Conservation (phyloP, 1,284 basidiomycete species). For the Apiotrichum porosum region DNA sequence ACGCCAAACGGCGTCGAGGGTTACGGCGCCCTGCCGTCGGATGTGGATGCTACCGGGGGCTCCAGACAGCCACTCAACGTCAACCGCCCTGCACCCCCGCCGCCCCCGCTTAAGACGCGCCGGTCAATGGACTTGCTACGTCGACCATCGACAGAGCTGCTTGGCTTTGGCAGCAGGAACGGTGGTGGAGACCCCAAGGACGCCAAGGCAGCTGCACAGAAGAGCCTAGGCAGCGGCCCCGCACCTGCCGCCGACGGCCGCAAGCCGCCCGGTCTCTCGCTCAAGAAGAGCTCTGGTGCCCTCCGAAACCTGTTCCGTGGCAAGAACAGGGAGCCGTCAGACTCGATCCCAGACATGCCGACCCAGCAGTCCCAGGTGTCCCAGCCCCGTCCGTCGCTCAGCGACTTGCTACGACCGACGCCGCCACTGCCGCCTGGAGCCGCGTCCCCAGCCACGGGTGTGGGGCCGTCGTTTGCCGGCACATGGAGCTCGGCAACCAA, state of each 20-base stretch:
- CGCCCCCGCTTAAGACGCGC: slow-evolving; percentile 21
- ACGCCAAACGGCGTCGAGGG: too few species aligned
- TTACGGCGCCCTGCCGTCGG: too few species aligned
- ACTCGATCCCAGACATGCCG: slow-evolving; percentile 21
- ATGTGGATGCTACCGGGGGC: too few species aligned
- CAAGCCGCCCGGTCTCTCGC: slow-evolving; percentile 29
- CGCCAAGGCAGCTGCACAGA: not conserved
- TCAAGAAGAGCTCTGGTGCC: slow-evolving; percentile 46
- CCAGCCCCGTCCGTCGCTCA: not conserved
- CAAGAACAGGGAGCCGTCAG: slow-evolving; percentile 49
- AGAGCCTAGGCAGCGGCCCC: not conserved
- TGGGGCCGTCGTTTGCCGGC: too few species aligned
- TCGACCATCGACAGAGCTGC: slow-evolving; percentile 13
- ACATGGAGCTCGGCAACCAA: too few species aligned
- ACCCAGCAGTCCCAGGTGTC: too few species aligned
- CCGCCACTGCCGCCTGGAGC: not conserved
- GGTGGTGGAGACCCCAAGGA: slow-evolving; percentile 21
- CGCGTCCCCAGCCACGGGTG: too few species aligned
- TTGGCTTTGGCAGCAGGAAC: slow-evolving; percentile 20
- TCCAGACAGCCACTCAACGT: too few species aligned
- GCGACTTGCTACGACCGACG: slow-evolving; percentile 5
- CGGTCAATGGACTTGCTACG: slow-evolving; percentile 24
- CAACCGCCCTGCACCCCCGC: slow-evolving; percentile 1
- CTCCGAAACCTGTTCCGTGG: slow-evolving; percentile 46
- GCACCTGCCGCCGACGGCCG: slow-evolving; percentile 10